Percentiles rank a stretch among this genome's conserved stretches.
Conservation (phyloP, 306 rosid genomes). For the cucumber (Cucumis sativus) region Cucumber_9930_V3 NC_026660.2:15328501-15329000, state of each 20-base stretch:
- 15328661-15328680: not conserved
- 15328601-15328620: not conserved
- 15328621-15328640: not conserved
- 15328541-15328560: not conserved
- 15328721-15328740: not conserved
- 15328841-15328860: no score
- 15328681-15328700: not conserved
- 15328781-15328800: not conserved
- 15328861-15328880: no score
- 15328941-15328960: no score
- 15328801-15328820: not conserved
- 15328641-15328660: not conserved
- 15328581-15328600: not conserved
- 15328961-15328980: no score
- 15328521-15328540: not conserved
- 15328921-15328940: no score
- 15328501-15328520: not conserved
- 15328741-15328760: not conserved
- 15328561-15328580: not conserved
- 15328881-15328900: no score
- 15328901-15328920: no score
- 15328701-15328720: not conserved
- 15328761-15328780: not conserved
- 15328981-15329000: no score
- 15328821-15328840: no score